Conservation (phyloP, 257 asterid species). For the Fraxinus americana region DNA sequence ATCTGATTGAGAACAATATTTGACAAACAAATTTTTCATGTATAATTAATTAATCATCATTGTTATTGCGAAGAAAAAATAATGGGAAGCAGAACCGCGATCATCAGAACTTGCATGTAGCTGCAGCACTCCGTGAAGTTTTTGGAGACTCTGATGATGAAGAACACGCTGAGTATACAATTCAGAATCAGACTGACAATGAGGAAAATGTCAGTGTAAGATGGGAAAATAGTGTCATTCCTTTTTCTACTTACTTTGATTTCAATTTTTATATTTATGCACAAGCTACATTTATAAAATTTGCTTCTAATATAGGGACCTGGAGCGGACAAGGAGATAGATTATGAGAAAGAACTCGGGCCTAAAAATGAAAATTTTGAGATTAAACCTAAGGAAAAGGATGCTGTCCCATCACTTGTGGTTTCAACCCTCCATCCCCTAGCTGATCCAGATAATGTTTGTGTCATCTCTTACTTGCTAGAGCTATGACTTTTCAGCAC, state of each 20-base stretch:
- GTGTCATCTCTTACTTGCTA: conserved; percentile 1
- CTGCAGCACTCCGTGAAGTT: conserved; percentile 68
- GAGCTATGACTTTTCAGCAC: neutral
- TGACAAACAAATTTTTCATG: too few species aligned
- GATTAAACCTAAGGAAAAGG: conserved; percentile 43
- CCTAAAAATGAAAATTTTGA: conserved; percentile 48
- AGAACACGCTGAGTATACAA: conserved; percentile 49
- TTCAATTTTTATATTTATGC: too few species aligned
- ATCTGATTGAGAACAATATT: too few species aligned
- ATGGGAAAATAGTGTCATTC: too few species aligned
- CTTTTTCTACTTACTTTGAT: too few species aligned
- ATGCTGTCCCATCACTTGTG: conserved; percentile 44
- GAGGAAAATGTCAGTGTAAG: too few species aligned
- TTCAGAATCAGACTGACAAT: too few species aligned
- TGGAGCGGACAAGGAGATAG: too few species aligned
- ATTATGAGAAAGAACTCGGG: conserved; percentile 39
- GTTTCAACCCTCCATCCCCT: conserved; percentile 54
- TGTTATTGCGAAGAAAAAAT: too few species aligned
- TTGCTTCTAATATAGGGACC: too few species aligned
- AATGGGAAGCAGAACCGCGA: conserved; percentile 39
- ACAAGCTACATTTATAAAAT: too few species aligned
- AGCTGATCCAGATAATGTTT: conserved; percentile 45
- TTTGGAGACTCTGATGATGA: conserved; percentile 80
- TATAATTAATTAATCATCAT: too few species aligned
- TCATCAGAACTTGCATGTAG: conserved; percentile 38